These are phyloP conservation scores for Citrus mangshanensis DNA, from an alignment of 345 rosid genomes.

Conservation along the genomic window DNA sequence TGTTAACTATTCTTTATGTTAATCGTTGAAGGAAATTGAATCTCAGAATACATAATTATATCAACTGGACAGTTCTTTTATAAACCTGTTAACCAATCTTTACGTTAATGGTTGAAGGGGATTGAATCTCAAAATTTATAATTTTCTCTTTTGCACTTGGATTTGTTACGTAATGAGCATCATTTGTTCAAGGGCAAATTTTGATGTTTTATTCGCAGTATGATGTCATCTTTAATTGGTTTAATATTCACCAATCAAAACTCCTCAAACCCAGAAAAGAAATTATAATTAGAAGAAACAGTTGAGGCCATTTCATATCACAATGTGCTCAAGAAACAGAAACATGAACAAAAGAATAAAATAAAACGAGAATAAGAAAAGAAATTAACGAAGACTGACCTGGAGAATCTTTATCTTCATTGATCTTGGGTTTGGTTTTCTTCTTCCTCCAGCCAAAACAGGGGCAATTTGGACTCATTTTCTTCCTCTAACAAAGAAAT, in stretches of 20 bases:
- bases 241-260: too few relatives aligned
- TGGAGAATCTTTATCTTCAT: background rate
- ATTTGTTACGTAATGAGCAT: background rate
- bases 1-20: background rate
- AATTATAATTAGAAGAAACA: background rate
- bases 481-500: background rate
- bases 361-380: background rate
- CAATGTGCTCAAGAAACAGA: background rate
- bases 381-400: background rate
- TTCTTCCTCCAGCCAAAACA: conserved; percentile 43
- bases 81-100: background rate
- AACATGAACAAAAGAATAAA: background rate
- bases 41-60: too few relatives aligned
- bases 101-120: background rate
- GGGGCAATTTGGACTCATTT: conserved; percentile 39
- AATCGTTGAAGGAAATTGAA: too few relatives aligned
- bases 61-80: background rate
- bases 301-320: background rate
- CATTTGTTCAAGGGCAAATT: background rate
- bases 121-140: background rate
- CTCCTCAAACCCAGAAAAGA: background rate
- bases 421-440: conserved; percentile 18
- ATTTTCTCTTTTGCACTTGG: background rate
- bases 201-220: background rate
- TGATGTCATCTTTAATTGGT: background rate